Evolutionary conservation across 176 grass and related monocot species (phyloP).

Genomic region (Aegilops sharonensis): DNA sequence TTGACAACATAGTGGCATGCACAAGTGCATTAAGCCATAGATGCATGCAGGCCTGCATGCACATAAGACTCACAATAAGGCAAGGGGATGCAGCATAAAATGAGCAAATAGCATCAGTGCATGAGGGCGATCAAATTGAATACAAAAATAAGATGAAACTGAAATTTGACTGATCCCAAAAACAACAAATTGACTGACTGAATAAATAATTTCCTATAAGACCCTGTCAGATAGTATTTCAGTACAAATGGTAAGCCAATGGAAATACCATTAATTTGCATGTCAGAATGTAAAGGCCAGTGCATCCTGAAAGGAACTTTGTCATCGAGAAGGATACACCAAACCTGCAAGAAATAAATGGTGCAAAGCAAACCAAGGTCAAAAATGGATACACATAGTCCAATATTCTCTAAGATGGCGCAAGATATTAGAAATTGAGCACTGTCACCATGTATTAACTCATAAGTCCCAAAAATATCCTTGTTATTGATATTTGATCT

Average conservation of each 20-base stretch:
- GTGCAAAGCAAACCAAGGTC: slow-evolving; percentile 26
- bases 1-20: slow-evolving; percentile 2
- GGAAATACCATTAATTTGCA: slow-evolving; percentile 80
- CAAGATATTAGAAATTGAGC: background rate
- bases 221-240: slow-evolving; percentile 10
- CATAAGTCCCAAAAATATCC: background rate
- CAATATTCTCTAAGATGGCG: background rate
- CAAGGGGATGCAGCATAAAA: slow-evolving; percentile 21
- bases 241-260: slow-evolving; percentile 16
- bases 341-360: slow-evolving; percentile 67
- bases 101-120: background rate
- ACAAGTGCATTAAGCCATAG: slow-evolving; percentile 12
- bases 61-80: slow-evolving; percentile 13
- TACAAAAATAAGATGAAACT: background rate
- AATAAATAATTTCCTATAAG: slow-evolving; percentile 22
- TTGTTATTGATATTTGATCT: background rate
- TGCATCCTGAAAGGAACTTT: slow-evolving; percentile 95
- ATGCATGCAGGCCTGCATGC: slow-evolving; percentile 19
- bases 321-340: slow-evolving; percentile 84
- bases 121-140: background rate
- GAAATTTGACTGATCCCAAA: background rate
- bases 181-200: background rate
- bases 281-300: slow-evolving; percentile 69
- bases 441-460: background rate
- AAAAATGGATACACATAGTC: background rate